Evolutionary conservation across 352 stramenopile genomes (phyloP).

Genomic region (Pythium periplocum): DNA sequence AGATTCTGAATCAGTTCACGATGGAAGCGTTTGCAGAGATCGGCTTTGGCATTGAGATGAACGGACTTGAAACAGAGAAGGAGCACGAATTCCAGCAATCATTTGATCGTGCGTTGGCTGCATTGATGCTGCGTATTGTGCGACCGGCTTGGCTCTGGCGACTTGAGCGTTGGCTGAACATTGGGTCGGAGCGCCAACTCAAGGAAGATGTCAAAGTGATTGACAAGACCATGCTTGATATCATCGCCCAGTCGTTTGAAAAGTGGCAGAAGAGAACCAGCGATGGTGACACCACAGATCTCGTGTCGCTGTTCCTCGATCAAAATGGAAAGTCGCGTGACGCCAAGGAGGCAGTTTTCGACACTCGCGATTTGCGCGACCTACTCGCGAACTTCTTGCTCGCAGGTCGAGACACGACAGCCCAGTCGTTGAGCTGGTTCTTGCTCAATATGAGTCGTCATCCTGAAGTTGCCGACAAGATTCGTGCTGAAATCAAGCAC

Average conservation of each 20-base stretch:
- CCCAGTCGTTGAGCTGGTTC: constrained; percentile 69
- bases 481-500: constrained; percentile 33
- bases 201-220: constrained; percentile 29
- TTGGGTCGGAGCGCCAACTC: constrained; percentile 27
- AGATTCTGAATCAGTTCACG: constrained; percentile 36
- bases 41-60: constrained; percentile 43
- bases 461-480: constrained; percentile 34
- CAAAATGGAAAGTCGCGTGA: not conserved
- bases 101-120: constrained; percentile 29
- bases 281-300: not conserved
- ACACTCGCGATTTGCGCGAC: constrained; percentile 42
- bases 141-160: constrained; percentile 39
- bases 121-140: constrained; percentile 23
- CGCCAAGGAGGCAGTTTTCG: constrained; percentile 11
- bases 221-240: constrained; percentile 34
- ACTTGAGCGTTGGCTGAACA: constrained; percentile 17
- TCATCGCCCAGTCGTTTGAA: constrained; percentile 32
- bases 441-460: constrained; percentile 55
- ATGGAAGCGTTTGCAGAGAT: constrained; percentile 51
- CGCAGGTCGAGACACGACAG: constrained; percentile 70
- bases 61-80: constrained; percentile 26
- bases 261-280: not conserved
- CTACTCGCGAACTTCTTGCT: constrained; percentile 82
- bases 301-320: constrained; percentile 26
- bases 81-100: constrained; percentile 46